Evolutionary conservation across 805 yeast genomes (phyloP).

Genomic region (Candida argentea): DNA sequence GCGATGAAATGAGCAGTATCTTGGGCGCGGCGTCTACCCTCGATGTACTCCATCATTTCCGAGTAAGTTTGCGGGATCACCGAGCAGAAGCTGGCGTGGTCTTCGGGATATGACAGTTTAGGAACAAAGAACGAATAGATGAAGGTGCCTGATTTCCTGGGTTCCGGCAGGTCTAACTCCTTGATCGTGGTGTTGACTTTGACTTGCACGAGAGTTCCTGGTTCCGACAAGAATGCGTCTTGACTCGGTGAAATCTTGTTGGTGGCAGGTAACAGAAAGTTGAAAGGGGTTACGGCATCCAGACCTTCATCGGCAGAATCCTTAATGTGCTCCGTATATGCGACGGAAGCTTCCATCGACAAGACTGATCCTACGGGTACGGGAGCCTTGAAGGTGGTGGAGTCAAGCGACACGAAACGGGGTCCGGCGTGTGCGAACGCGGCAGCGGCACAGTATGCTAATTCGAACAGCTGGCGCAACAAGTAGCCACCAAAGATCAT

Average conservation of each 20-base stretch:
- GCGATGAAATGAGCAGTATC: slow-evolving; percentile 64
- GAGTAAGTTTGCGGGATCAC: slow-evolving; percentile 82
- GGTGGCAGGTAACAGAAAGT: slow-evolving; percentile 49
- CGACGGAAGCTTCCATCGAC: slow-evolving; percentile 71
- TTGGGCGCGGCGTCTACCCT: slow-evolving; percentile 82
- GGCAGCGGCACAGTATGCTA: slow-evolving; percentile 89
- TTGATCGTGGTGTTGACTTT: slow-evolving; percentile 78
- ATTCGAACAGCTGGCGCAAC: slow-evolving; percentile 84
- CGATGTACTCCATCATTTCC: slow-evolving; percentile 87
- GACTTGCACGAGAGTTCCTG: slow-evolving; percentile 87
- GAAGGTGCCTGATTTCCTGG: slow-evolving; percentile 75
- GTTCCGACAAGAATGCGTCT: slow-evolving; percentile 52
- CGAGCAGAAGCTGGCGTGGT: slow-evolving; percentile 52
- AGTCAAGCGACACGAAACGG: slow-evolving; percentile 80
- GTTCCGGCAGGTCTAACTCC: slow-evolving; percentile 48
- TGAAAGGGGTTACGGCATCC: slow-evolving; percentile 27
- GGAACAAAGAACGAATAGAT: slow-evolving; percentile 86
- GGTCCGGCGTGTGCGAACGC: slow-evolving; percentile 81
- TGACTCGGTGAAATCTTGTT: slow-evolving; percentile 41
- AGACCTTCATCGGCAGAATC: slow-evolving; percentile 6
- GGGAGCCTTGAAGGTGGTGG: slow-evolving; percentile 86
- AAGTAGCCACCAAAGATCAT: slow-evolving; percentile 95
- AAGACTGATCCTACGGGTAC: slow-evolving; percentile 93
- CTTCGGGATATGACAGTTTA: slow-evolving; percentile 32
- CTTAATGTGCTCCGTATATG: slow-evolving; percentile 72